Percentiles rank a stretch among this genome's conserved stretches.
Conservation (phyloP, 2,329 filamentous ascomycete genomes). For the Cryphonectria parasitica region DNA sequence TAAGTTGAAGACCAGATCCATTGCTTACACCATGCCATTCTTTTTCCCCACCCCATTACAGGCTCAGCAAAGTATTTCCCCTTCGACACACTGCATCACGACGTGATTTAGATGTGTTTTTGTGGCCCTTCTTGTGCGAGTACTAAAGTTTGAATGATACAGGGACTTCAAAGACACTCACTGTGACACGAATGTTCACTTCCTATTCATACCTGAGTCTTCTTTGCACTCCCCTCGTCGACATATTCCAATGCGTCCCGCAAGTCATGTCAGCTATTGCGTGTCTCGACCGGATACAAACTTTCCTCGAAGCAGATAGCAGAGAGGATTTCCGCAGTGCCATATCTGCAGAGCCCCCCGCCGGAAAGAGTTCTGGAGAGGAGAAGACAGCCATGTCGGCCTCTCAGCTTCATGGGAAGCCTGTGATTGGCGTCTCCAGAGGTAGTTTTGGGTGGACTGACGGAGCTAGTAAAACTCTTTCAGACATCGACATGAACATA, state of each 20-base stretch:
- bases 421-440: slow-evolving; percentile 15
- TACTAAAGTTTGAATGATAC: neutral
- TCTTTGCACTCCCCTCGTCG: slow-evolving; percentile 38
- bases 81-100: slow-evolving; percentile 6
- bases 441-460: slow-evolving; percentile 42
- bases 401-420: slow-evolving; percentile 7
- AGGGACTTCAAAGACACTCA: slow-evolving; percentile 11
- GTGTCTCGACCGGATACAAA: slow-evolving; percentile 42
- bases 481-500: slow-evolving; percentile 41
- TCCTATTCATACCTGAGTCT: slow-evolving; percentile 42
- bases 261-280: slow-evolving; percentile 38
- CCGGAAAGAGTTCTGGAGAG: neutral
- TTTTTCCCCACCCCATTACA: no score
- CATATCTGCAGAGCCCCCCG: neutral
- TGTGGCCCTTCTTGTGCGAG: neutral
- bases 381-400: neutral
- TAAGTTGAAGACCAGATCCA: neutral
- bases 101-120: slow-evolving; percentile 32
- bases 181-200: slow-evolving; percentile 36
- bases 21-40: no score
- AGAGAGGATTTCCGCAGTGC: slow-evolving; percentile 35
- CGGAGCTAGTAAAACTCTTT: slow-evolving; percentile 34
- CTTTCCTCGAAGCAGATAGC: slow-evolving; percentile 40
- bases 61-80: neutral
- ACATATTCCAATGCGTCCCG: slow-evolving; percentile 41